phyloP scores from a whole-genome alignment of 2,329 filamentous ascomycete species.

The Thielaviopsis populi region DNA sequence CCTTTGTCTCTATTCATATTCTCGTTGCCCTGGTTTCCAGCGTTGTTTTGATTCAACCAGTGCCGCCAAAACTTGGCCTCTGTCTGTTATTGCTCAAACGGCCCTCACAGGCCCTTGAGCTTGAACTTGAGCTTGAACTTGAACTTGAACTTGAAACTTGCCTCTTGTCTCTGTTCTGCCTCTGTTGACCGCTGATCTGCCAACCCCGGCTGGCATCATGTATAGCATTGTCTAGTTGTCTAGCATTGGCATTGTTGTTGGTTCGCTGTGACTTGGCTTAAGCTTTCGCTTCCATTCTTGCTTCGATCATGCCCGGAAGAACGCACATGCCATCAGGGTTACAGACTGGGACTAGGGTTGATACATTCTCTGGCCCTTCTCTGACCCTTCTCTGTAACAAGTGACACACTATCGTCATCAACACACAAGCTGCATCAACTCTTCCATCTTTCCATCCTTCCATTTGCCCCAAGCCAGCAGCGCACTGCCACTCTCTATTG shows the following conservation, averaged over 20 bases:
- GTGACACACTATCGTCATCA: background rate
- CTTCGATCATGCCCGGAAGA: conserved; percentile 1
- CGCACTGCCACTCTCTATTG: no score
- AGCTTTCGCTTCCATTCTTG: background rate
- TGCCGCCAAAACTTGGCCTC: background rate
- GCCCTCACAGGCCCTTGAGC: background rate
- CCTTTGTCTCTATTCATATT: background rate
- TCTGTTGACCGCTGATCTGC: background rate
- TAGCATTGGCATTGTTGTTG: conserved; percentile 1
- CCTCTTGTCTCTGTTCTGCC: background rate
- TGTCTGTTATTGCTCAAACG: background rate
- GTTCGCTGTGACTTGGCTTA: background rate
- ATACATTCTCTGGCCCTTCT: no score
- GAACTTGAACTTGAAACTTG: background rate
- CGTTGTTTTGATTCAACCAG: background rate
- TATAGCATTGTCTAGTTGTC: background rate
- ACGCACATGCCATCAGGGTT: background rate
- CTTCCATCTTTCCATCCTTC: no score
- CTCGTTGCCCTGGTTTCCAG: conserved; percentile 7
- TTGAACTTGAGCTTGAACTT: no score
- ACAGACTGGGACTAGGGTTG: no score
- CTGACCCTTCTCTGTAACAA: no score
- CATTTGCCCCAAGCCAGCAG: no score
- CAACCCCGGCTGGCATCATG: background rate
- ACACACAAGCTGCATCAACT: no score